phyloP scores from a whole-genome alignment of 2,329 filamentous ascomycete species.

The Rhynchosporium agropyri region DNA sequence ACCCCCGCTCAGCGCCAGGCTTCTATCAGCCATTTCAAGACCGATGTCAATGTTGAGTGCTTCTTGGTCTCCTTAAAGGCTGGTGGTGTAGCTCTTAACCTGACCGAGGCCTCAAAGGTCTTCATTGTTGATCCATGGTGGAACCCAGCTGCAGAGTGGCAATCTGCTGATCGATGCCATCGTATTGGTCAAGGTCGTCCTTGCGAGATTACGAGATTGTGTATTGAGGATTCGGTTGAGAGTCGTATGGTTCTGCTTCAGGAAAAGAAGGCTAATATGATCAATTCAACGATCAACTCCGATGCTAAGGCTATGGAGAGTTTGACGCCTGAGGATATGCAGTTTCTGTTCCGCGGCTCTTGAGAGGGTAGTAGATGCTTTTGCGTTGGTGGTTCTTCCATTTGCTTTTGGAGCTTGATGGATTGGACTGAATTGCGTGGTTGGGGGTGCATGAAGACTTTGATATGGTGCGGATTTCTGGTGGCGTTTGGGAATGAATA shows the following conservation, averaged over 20 bases:
- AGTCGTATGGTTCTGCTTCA: conserved; percentile 93
- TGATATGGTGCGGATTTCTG: too few species aligned
- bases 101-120: conserved; percentile 92
- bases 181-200: conserved; percentile 94
- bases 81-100: conserved; percentile 90
- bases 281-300: conserved; percentile 93
- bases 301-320: conserved; percentile 92
- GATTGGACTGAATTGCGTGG: too few species aligned
- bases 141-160: conserved; percentile 99
- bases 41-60: conserved; percentile 88
- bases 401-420: too few species aligned
- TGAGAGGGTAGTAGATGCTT: neutral
- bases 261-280: conserved; percentile 99
- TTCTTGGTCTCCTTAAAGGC: conserved; percentile 96
- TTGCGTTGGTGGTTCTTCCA: neutral
- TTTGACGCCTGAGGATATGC: conserved; percentile 86
- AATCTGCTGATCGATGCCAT: conserved; percentile 90
- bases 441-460: too few species aligned
- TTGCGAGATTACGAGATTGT: conserved; percentile 90
- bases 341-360: conserved; percentile 86
- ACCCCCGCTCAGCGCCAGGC: conserved; percentile 89
- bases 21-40: conserved; percentile 97
- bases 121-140: conserved; percentile 99
- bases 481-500: conserved; percentile 17
- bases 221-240: conserved; percentile 96